A percentile compares a stretch with the other conserved stretches of the same genome.
phyloP scores from a whole-genome alignment of 2,329 filamentous ascomycete species.

The Xylariaceae sp. region DNA sequence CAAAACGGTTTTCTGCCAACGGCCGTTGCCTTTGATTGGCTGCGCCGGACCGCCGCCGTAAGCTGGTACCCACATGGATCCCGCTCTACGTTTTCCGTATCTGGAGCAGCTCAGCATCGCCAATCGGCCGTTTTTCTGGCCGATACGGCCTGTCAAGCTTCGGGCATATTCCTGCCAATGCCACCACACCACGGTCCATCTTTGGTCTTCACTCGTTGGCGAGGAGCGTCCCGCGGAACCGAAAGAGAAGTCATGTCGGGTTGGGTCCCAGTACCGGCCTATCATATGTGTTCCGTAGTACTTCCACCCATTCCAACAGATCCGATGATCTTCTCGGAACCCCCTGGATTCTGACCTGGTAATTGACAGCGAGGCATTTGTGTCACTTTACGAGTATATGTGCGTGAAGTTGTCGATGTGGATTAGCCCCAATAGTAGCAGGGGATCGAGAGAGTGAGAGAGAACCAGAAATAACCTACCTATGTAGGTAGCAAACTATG shows the following conservation, averaged over 20 bases:
- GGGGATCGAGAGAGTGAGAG: too few relatives aligned
- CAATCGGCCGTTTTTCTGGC: neutral
- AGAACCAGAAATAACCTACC: too few relatives aligned
- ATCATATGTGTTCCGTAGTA: neutral
- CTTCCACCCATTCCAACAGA: neutral
- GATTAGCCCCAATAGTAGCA: too few relatives aligned
- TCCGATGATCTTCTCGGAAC: neutral
- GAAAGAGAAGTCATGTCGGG: neutral
- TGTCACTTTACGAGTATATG: neutral
- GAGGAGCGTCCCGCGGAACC: neutral
- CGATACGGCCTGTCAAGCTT: neutral
- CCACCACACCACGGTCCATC: neutral
- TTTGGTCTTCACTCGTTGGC: neutral
- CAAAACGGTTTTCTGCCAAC: too few relatives aligned
- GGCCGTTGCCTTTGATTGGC: too few relatives aligned
- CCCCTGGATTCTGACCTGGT: too few relatives aligned
- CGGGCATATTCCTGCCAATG: too few relatives aligned
- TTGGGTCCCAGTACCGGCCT: neutral
- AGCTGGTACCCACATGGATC: too few relatives aligned
- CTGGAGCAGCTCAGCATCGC: neutral
- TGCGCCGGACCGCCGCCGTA: too few relatives aligned
- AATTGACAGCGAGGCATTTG: neutral
- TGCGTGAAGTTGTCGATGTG: too few relatives aligned
- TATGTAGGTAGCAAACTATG: too few relatives aligned
- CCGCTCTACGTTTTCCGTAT: neutral